Evolutionary conservation across 2,329 filamentous ascomycete species (phyloP), one percentile per base, ranked within the genome.

Genomic region (Cytospora schulzeri): DNA sequence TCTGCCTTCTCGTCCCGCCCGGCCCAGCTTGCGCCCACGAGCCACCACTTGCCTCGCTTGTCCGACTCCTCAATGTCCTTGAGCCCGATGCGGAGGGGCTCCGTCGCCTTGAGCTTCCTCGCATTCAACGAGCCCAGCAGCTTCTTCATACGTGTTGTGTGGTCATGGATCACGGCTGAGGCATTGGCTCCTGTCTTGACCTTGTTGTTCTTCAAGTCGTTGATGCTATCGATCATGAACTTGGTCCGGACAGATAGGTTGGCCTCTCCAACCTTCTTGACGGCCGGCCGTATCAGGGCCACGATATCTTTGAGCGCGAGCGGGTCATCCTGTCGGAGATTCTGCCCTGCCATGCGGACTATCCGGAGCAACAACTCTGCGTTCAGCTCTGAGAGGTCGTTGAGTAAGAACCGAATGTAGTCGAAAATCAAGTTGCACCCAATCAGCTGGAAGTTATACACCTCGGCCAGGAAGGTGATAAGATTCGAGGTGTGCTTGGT

Each of bases 141-240:
- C 75, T 96, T 98, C 77, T 92, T 92, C 88, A 98, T 96, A 55
- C 91, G 88, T 19, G 88, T 89, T 1, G 91, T 91, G 71, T 97
- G 92, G 71, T 97, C 93, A 1, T 89, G 88, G 0, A 88, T 86
- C 7, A 96, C 81, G 3, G 85, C 86, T 1, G 91, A 91, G 50
- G 90, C 91, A 53, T 85, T 84, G 5, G 85, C 85, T 19, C 87
- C 88, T 17, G 89, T 88, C 76, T 94, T 97, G 73, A 93, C 84
- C 66, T 92, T 92, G 77, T 95, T 97, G 80, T 96, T 97, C 75
- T 97, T 97, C 33, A 99, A 82, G 71, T 97, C 92, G 65, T 91
- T 92, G 75, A 99, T 97, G 1, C 91, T 95, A 72, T 98, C 94
- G 59, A 99, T 91, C 93, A 98, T 98, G 77, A 97, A 97, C 70